Percentiles rank a stretch among this genome's conserved stretches.
phyloP scores from a whole-genome alignment of 805 yeast species.

The Nakazawaea laoshanensis region DNA sequence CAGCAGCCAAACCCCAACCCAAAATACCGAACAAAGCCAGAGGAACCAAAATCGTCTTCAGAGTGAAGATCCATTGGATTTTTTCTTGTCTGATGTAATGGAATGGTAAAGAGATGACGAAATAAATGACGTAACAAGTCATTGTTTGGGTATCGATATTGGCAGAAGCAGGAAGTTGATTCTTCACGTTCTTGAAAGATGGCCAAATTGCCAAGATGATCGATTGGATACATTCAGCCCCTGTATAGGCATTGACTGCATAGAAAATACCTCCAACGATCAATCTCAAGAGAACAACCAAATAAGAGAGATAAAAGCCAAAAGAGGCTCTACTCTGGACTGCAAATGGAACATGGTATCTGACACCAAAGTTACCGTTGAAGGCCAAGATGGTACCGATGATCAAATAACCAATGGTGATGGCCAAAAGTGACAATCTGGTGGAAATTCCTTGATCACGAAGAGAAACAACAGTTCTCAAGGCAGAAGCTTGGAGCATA shows the following conservation, averaged over 20 bases:
- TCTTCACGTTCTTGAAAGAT: conserved; percentile 16
- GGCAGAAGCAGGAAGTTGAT: conserved; percentile 19
- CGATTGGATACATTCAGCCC: conserved; percentile 20
- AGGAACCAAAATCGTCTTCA: conserved; percentile 22
- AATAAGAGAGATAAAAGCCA: conserved; percentile 23
- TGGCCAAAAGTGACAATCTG: conserved; percentile 14
- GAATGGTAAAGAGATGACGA: conserved; percentile 23
- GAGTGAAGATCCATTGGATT: conserved; percentile 24
- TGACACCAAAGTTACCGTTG: conserved; percentile 25
- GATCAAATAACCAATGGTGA: conserved; percentile 15
- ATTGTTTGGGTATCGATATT: conserved; percentile 20
- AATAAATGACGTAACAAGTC: conserved; percentile 24
- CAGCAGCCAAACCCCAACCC: conserved; percentile 22
- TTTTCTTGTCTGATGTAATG: conserved; percentile 24
- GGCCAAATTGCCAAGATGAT: conserved; percentile 22
- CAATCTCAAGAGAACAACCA: conserved; percentile 23
- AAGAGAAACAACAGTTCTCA: conserved; percentile 15
- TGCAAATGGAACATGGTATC: conserved; percentile 27
- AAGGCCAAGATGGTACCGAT: conserved; percentile 15
- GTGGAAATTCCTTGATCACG: conserved; percentile 15
- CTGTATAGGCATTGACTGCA: conserved; percentile 19
- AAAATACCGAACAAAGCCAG: conserved; percentile 23
- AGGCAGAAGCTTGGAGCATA: conserved; percentile 17
- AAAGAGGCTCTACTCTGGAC: conserved; percentile 23
- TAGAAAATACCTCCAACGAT: conserved; percentile 23